These are phyloP conservation scores for Anastatica hierochuntica DNA, from an alignment of 345 rosid genomes.

Conservation along the genomic window DNA sequence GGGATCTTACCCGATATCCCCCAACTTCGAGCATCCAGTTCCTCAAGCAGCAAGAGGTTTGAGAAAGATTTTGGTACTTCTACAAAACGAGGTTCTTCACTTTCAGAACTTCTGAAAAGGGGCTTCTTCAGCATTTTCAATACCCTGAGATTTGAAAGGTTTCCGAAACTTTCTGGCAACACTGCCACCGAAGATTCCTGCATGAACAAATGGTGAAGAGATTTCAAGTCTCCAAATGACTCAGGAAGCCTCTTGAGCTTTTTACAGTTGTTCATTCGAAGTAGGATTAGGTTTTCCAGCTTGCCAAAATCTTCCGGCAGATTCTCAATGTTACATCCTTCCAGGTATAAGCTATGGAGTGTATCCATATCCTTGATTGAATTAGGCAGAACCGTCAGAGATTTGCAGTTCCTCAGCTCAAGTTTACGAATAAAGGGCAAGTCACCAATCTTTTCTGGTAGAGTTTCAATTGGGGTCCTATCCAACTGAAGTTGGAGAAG, in stretches of 20 bases:
- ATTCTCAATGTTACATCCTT: conserved; percentile 18
- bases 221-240: conserved; percentile 20
- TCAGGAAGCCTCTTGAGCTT: conserved; percentile 19
- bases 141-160: conserved; percentile 16
- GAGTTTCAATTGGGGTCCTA: conserved; percentile 1
- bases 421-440: conserved; percentile 4
- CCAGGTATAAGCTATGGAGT: not conserved
- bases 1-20: conserved; percentile 15
- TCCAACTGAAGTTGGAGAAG: conserved; percentile 18
- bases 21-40: conserved; percentile 23
- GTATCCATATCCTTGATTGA: conserved; percentile 17
- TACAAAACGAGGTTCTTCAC: not conserved
- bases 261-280: conserved; percentile 10
- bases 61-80: conserved; percentile 17
- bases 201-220: conserved; percentile 9
- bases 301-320: conserved; percentile 18
- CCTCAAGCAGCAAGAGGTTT: conserved; percentile 17
- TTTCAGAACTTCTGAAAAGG: conserved; percentile 14
- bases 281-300: conserved; percentile 4
- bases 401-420: conserved; percentile 9
- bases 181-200: not conserved
- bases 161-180: conserved; percentile 24
- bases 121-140: conserved; percentile 19
- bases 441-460: conserved; percentile 11
- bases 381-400: not conserved